These are phyloP conservation scores for Geranium incanum DNA, from an alignment of 441 rosid genomes.

Conservation along the genomic window DNA sequence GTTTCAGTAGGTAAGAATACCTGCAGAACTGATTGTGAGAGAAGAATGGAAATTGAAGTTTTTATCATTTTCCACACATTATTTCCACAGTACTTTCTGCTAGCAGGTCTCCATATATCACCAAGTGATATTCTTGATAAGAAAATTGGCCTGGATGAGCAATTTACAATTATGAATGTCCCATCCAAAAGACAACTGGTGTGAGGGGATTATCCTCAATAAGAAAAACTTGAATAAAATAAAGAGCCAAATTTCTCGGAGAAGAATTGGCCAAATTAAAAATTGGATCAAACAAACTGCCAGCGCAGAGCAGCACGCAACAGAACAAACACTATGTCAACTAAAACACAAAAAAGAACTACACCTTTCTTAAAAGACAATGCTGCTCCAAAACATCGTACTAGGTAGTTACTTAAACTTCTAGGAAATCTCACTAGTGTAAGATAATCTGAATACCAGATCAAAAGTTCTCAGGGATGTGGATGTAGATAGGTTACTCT, in stretches of 20 bases:
- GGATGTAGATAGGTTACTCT: too few relatives aligned
- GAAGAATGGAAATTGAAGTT: slow-evolving; percentile 74
- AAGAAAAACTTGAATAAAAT: too few relatives aligned
- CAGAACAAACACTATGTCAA: too few relatives aligned
- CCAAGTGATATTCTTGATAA: slow-evolving; percentile 86
- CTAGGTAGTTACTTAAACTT: slow-evolving; percentile 12
- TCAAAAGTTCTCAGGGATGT: not conserved
- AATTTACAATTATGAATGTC: slow-evolving; percentile 13
- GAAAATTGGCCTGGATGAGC: slow-evolving; percentile 59
- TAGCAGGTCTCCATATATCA: slow-evolving; percentile 93
- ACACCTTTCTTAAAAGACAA: too few relatives aligned
- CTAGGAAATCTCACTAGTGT: too few relatives aligned
- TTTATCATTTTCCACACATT: slow-evolving; percentile 69
- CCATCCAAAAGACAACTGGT: slow-evolving; percentile 15
- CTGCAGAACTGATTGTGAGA: slow-evolving; percentile 78
- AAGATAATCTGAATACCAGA: slow-evolving; percentile 12
- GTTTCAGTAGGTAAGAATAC: slow-evolving; percentile 31
- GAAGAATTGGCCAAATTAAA: too few relatives aligned
- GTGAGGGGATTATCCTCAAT: too few relatives aligned
- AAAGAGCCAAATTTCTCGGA: too few relatives aligned
- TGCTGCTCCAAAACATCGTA: not conserved
- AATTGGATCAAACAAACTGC: too few relatives aligned
- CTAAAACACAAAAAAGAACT: too few relatives aligned
- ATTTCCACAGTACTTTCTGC: slow-evolving; percentile 56
- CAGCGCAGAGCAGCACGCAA: too few relatives aligned